Conservation (phyloP, 805 yeast species). For the Yarrowia osloensis region DNA sequence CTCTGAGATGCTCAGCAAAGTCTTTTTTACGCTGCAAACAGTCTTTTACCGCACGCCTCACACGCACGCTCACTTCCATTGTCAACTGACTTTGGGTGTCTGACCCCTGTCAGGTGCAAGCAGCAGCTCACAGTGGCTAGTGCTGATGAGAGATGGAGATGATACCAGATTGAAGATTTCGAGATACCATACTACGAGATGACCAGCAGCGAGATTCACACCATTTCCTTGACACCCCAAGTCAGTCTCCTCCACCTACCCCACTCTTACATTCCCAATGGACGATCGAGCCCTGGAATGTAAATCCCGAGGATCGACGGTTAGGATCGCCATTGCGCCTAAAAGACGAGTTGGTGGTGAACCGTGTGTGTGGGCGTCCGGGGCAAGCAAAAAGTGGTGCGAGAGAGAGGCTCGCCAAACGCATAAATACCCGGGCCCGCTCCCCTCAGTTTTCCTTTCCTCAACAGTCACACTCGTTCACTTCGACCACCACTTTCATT, state of each 20-base stretch:
- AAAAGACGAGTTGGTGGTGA: constrained; percentile 3
- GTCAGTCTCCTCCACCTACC: no score
- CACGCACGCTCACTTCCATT: not conserved
- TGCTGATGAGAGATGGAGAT: no score
- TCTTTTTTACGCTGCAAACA: not conserved
- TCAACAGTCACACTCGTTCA: constrained; percentile 20
- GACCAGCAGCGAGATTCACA: no score
- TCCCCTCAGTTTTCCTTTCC: not conserved
- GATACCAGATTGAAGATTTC: no score
- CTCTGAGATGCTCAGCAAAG: no score
- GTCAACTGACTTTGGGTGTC: not conserved
- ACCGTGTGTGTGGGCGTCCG: not conserved
- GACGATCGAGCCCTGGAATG: constrained; percentile 24
- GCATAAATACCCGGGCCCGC: not conserved
- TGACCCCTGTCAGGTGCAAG: not conserved
- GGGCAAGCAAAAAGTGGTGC: no score
- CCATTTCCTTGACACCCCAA: no score
- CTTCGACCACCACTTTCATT: constrained; percentile 23
- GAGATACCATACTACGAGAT: no score
- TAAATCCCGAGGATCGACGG: constrained; percentile 11
- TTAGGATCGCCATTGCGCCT: constrained; percentile 24
- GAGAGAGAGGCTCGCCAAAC: not conserved
- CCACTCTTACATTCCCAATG: not conserved
- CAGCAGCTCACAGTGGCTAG: not conserved
- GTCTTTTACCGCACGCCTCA: not conserved